Percentiles rank a stretch among this genome's conserved stretches.
These are phyloP conservation scores for Camelina laxa DNA, from an alignment of 345 rosid genomes.

Conservation along the genomic window DNA sequence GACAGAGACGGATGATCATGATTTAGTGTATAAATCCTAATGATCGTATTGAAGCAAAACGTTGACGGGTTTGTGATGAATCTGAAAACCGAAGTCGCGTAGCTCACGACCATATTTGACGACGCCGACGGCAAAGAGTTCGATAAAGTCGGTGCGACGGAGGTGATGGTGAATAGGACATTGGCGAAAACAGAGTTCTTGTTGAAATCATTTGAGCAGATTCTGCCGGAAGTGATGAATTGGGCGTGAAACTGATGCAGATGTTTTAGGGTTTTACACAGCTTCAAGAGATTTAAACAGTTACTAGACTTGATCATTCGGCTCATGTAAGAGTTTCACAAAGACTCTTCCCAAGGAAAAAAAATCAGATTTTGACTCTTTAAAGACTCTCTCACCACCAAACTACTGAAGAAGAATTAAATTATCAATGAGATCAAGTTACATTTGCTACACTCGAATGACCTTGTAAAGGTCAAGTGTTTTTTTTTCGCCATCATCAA, in stretches of 20 bases:
- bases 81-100: constrained; percentile 53
- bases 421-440: constrained; percentile 3
- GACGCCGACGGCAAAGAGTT: background rate
- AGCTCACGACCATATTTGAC: constrained; percentile 33
- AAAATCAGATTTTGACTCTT: background rate
- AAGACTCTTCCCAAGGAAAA: constrained; percentile 5
- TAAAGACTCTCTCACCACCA: background rate
- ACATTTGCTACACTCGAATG: constrained; percentile 10
- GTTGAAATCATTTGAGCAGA: constrained; percentile 2
- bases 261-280: constrained; percentile 38
- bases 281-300: constrained; percentile 36
- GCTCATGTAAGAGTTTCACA: background rate
- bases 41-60: constrained; percentile 59
- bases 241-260: constrained; percentile 45
- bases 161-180: constrained; percentile 53
- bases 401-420: constrained; percentile 17
- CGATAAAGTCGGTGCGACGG: constrained; percentile 32
- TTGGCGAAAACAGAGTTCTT: constrained; percentile 40
- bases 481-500: constrained; percentile 34
- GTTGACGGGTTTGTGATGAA: constrained; percentile 57
- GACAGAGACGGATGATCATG: constrained; percentile 53
- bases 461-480: background rate
- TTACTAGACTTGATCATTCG: constrained; percentile 22
- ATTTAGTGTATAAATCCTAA: constrained; percentile 54
- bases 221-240: constrained; percentile 35